Percentiles rank a stretch among this genome's conserved stretches.
Conservation (phyloP, 441 rosid species). For the Jatropha podagrica region DNA sequence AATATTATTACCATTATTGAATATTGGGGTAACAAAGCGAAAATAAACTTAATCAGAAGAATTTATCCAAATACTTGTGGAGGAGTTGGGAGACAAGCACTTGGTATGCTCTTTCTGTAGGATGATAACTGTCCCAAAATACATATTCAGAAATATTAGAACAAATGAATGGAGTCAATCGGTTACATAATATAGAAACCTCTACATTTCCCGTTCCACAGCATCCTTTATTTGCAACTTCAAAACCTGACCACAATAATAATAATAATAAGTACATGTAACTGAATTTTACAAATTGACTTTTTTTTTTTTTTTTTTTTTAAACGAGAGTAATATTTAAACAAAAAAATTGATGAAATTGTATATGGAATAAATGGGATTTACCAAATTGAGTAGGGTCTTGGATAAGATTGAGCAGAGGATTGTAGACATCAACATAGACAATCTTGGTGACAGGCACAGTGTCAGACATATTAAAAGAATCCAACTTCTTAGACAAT, state of each 20-base stretch:
- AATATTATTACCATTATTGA: too few relatives aligned
- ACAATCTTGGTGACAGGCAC: conserved; percentile 40
- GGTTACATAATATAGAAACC: conserved; percentile 39
- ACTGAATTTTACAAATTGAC: too few relatives aligned
- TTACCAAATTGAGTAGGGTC: conserved; percentile 53
- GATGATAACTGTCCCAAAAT: conserved; percentile 63
- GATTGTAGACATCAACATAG: conserved; percentile 53
- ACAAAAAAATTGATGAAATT: not conserved
- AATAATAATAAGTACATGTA: too few relatives aligned
- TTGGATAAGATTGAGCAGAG: conserved; percentile 48
- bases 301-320: too few relatives aligned
- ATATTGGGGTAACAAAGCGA: too few relatives aligned
- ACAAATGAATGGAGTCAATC: conserved; percentile 29
- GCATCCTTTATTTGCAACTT: conserved; percentile 35
- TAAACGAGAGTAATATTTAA: too few relatives aligned
- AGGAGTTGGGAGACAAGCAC: conserved; percentile 24
- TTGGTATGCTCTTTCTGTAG: conserved; percentile 47
- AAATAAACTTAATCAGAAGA: conserved; percentile 20
- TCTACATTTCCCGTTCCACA: conserved; percentile 55
- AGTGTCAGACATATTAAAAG: conserved; percentile 19
- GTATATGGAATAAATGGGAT: not conserved
- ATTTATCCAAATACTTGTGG: conserved; percentile 3
- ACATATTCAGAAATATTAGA: conserved; percentile 29
- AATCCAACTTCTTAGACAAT: conserved; percentile 37
- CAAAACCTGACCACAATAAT: conserved; percentile 33